Evolutionary conservation across 768 basidiomycete genomes (phyloP).

Genomic region (Suillus plorans): DNA sequence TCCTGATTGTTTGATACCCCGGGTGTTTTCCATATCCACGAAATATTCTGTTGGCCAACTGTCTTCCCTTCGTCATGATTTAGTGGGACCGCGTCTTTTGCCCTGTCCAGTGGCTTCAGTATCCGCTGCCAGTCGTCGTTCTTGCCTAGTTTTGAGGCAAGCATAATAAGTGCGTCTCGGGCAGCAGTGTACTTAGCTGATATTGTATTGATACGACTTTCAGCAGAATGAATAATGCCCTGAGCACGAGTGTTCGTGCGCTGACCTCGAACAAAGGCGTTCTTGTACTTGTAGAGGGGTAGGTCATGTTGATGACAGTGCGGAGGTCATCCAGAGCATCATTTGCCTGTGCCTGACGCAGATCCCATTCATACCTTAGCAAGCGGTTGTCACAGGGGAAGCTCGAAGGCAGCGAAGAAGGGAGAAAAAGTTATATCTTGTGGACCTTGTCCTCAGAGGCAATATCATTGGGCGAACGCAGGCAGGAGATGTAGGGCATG

Average conservation of each 20-base stretch:
- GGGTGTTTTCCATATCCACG: not conserved
- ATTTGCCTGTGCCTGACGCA: not conserved
- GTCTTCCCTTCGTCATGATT: not conserved
- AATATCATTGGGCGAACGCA: not conserved
- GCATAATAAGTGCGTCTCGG: not conserved
- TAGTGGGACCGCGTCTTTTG: not conserved
- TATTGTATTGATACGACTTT: not conserved
- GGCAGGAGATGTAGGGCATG: not conserved
- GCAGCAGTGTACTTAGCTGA: not conserved
- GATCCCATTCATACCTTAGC: not conserved
- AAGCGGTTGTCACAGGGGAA: not conserved
- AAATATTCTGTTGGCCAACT: not conserved
- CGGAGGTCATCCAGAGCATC: not conserved
- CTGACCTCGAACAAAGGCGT: not conserved
- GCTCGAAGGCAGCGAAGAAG: not conserved
- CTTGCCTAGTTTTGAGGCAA: not conserved
- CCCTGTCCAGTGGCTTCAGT: not conserved
- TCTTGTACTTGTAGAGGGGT: constrained; percentile 1
- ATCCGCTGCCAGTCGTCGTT: not conserved
- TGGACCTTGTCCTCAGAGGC: not conserved
- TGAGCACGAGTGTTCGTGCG: not conserved
- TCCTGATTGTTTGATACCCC: not conserved
- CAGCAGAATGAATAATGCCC: not conserved
- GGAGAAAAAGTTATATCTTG: not conserved
- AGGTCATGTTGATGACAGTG: not conserved